Percentiles rank a stretch among this genome's conserved stretches.
Conservation (phyloP, 208 protist genomes). For the Trichomonas tenax region DNA sequence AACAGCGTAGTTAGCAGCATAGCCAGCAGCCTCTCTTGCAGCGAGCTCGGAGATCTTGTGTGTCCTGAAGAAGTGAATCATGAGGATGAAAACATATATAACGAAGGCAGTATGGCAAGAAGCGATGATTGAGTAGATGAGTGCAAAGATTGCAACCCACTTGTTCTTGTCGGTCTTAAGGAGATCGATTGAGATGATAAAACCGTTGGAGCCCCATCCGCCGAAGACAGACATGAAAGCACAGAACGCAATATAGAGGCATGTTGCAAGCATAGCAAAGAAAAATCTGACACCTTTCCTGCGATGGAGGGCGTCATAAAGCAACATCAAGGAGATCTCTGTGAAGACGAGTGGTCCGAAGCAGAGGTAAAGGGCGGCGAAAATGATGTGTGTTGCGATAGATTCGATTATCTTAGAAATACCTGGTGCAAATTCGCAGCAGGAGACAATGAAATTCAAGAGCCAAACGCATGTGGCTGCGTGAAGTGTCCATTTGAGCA, state of each 20-base stretch:
- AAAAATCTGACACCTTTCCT: background rate
- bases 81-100: background rate
- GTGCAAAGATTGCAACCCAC: background rate
- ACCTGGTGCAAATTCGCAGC: background rate
- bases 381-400: background rate
- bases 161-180: background rate
- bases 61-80: background rate
- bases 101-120: background rate
- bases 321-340: background rate
- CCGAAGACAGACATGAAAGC: background rate
- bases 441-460: background rate
- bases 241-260: background rate
- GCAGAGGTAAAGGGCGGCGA: background rate
- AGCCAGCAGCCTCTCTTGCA: background rate
- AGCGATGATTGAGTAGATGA: background rate
- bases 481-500: background rate
- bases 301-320: background rate
- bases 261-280: background rate
- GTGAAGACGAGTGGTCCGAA: background rate
- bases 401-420: background rate
- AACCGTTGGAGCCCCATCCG: background rate
- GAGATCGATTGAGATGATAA: background rate
- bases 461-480: background rate
- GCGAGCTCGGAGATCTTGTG: background rate
- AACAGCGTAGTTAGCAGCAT: background rate